Evolutionary conservation across 371 early-diverging fungal genomes (phyloP), one percentile per base, ranked within the genome.

Genomic region (Lichtheimia ornata): DNA sequence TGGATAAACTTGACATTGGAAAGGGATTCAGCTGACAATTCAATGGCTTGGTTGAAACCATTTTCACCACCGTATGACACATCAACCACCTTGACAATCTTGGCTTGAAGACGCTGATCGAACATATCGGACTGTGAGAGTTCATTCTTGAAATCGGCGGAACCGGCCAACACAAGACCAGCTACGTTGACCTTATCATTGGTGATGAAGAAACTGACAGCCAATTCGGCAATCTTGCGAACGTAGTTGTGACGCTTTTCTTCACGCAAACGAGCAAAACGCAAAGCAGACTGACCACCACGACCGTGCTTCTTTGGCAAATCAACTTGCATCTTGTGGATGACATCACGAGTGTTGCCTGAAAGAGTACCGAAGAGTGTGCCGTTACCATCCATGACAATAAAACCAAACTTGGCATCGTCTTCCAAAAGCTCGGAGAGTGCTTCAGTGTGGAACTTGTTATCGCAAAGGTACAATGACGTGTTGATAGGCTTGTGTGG

Each of bases 271-370:
- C 99, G 94, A 5, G 97, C 91, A 81, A 99, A 98, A 89, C 99
- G 95, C 58, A 97, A 88, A 15, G 98, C 97, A 12, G 97, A 96
- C 84, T 99, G 99, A 85, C 99, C 99, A 81, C 99, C 99, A 76
- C 98, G 91, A 50, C 95, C 98, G 88, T 99, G 99, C 92, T 99
- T 98, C 85, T 98, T 98, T 60, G 99, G 99, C 67, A 99, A 74
- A 66, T 98, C 99, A 49, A 98, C 98, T 15, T 85, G 73, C 59
- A 99, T 84, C 72, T 92, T 91, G 81, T 97, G 95, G 61, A 98
- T 76, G 53, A 99, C 87, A 57, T 96, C 95, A 59, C 98, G 92
- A 14, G 90, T 91, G 82, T 95, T 98, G 25, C 99, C 99, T 54
- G 93, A 85, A 42, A 99, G 82, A 15, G 93, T 90, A 41, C 98